Conservation (phyloP, 106 monocot genomes). For the Dendrobium officinale region DNA sequence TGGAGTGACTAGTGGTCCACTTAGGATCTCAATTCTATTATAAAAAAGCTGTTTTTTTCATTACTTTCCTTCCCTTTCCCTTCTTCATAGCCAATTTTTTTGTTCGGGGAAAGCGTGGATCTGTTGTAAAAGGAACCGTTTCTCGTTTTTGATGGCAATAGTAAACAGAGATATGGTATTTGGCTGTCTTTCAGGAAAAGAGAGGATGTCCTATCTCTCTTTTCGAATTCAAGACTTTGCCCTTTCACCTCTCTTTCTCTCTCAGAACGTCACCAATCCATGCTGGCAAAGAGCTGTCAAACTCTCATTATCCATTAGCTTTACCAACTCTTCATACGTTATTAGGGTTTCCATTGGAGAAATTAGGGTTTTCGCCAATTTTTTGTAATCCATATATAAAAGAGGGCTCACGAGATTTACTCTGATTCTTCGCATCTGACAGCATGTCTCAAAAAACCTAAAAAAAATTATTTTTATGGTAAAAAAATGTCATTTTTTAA, state of each 20-base stretch:
- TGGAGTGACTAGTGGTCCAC: not conserved
- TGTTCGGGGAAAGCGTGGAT: not conserved
- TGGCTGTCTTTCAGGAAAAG: not conserved
- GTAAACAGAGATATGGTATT: not conserved
- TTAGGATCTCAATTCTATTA: not conserved
- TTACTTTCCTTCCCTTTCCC: not conserved
- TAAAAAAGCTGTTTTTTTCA: not conserved
- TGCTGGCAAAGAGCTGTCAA: not conserved
- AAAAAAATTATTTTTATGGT: not conserved
- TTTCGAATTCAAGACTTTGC: not conserved
- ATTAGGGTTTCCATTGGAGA: not conserved
- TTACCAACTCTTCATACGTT: not conserved
- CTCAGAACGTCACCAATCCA: not conserved
- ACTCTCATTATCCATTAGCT: not conserved
- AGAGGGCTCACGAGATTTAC: conserved; percentile 5
- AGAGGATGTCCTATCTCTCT: not conserved
- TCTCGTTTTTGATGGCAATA: not conserved
- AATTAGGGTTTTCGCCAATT: not conserved
- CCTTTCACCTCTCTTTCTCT: not conserved
- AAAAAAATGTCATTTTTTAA: not conserved
- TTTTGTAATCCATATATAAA: not conserved
- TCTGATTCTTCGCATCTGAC: conserved; percentile 2
- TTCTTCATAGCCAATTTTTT: not conserved
- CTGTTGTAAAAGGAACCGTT: not conserved
- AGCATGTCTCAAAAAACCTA: not conserved